Conservation (phyloP, 257 asterid genomes). For the Cinchona pubescens region DNA sequence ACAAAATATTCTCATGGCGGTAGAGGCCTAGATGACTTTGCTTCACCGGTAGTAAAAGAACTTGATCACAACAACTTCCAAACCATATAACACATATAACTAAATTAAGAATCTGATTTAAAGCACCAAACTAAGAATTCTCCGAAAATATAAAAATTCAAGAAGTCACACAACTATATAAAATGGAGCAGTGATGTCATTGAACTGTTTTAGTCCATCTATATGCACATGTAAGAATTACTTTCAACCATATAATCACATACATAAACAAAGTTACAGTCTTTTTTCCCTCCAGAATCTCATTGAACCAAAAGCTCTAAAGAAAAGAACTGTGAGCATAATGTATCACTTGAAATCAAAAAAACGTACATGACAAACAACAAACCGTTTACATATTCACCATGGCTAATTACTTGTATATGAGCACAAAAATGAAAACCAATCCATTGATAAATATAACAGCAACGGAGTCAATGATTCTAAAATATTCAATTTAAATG, state of each 20-base stretch:
- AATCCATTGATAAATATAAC: neutral
- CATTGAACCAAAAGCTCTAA: neutral
- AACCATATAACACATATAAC: too few relatives aligned
- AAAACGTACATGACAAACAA: neutral
- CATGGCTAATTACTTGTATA: neutral
- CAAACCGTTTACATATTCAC: too few relatives aligned
- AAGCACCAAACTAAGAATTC: neutral
- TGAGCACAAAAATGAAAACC: neutral
- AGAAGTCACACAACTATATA: neutral
- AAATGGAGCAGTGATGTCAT: neutral
- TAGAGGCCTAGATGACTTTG: neutral
- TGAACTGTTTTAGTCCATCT: neutral
- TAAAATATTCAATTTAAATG: neutral
- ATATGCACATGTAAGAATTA: neutral
- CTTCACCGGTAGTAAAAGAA: neutral
- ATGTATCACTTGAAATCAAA: neutral
- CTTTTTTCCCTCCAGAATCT: neutral
- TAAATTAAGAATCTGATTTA: neutral
- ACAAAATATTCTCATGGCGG: too few relatives aligned
- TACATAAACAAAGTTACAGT: neutral
- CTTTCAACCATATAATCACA: neutral
- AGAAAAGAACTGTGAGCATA: neutral
- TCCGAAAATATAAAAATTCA: neutral
- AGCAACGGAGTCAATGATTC: neutral
- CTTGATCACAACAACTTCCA: neutral